Conservation (phyloP, 148 eudicot species). For the Rhododendron griersonianum region DNA sequence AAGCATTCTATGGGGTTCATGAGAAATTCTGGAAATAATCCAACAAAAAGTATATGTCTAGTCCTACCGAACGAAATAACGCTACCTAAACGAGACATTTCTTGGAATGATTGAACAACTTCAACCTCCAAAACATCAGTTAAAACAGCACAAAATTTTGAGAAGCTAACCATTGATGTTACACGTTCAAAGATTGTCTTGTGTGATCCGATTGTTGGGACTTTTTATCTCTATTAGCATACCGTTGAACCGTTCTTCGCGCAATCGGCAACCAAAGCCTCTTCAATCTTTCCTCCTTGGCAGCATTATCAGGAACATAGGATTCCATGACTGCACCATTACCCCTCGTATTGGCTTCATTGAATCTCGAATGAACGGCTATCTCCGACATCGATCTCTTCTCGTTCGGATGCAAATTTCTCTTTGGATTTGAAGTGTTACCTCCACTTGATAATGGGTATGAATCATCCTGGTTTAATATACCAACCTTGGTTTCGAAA, state of each 20-base stretch:
- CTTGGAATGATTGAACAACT: background rate
- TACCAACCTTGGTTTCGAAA: constrained; percentile 37
- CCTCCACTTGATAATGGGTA: background rate
- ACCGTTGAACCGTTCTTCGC: constrained; percentile 38
- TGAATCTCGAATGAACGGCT: background rate
- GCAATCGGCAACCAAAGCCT: constrained; percentile 1
- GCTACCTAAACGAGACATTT: background rate
- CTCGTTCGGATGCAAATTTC: background rate
- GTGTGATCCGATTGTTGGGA: constrained; percentile 12
- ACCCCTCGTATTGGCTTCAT: background rate
- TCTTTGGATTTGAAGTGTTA: background rate
- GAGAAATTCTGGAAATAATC: background rate
- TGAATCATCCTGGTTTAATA: constrained; percentile 24
- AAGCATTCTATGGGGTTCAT: background rate
- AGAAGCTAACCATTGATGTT: background rate
- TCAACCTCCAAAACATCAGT: background rate
- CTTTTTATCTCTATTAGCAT: constrained; percentile 50
- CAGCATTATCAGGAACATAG: background rate
- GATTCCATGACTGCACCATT: background rate
- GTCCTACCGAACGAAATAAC: background rate
- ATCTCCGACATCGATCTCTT: background rate
- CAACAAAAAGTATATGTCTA: background rate
- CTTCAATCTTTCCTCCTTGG: background rate
- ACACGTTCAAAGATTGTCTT: constrained; percentile 27
- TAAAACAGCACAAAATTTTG: background rate